Conservation (phyloP, 2,329 filamentous ascomycete genomes). For the Chlorencoelia australis region DNA sequence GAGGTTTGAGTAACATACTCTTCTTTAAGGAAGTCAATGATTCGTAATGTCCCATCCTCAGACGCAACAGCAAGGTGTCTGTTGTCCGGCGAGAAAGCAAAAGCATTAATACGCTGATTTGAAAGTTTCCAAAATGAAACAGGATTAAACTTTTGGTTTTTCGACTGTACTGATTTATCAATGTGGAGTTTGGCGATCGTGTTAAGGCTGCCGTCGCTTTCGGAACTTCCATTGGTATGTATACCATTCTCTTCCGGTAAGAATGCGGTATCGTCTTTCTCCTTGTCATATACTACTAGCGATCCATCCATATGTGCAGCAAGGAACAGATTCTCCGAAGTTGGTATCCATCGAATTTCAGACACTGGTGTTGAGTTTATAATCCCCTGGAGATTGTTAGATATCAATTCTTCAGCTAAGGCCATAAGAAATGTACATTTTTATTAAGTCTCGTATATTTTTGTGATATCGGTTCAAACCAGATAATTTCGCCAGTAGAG, state of each 20-base stretch:
- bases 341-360: conserved; percentile 86
- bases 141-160: conserved; percentile 87
- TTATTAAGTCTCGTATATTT: conserved; percentile 95
- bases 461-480: conserved; percentile 95
- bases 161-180: conserved; percentile 85
- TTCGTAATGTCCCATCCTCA: conserved; percentile 79
- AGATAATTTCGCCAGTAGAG: conserved; percentile 92
- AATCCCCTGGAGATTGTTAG: conserved; percentile 48
- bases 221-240: conserved; percentile 22
- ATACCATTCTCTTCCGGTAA: conserved; percentile 51
- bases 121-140: conserved; percentile 88
- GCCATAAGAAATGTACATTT: conserved; percentile 48
- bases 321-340: conserved; percentile 86
- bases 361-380: conserved; percentile 81
- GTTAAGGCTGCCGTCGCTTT: conserved; percentile 23
- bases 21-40: conserved; percentile 88
- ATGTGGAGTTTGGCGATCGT: conserved; percentile 51
- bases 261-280: conserved; percentile 82
- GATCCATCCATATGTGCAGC: conserved; percentile 88
- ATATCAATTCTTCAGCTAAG: background rate
- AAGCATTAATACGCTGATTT: conserved; percentile 81
- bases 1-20: conserved; percentile 46
- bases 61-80: conserved; percentile 81
- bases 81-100: conserved; percentile 85
- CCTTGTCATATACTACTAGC: conserved; percentile 91